These are phyloP conservation scores for Sechiopsis laciniata DNA, from an alignment of 306 rosid species.

Conservation along the genomic window DNA sequence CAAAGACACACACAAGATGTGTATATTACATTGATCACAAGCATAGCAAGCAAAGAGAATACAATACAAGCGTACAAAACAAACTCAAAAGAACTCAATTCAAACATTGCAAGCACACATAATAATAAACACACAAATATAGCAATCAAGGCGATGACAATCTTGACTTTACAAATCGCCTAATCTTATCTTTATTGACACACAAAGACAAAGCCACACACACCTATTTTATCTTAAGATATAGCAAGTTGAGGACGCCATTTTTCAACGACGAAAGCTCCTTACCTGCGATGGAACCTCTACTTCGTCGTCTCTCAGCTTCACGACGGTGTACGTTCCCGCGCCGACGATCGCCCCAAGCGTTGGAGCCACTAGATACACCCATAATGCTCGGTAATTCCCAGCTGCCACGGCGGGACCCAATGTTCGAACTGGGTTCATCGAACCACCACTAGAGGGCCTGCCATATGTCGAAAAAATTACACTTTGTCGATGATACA, in stretches of 20 bases:
- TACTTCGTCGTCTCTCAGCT: conserved; percentile 27
- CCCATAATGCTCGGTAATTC: conserved; percentile 59
- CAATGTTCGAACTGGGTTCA: conserved; percentile 95
- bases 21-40: too few species aligned
- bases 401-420: conserved; percentile 94
- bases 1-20: too few species aligned
- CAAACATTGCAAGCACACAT: too few species aligned
- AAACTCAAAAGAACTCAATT: too few species aligned
- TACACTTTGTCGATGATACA: too few species aligned
- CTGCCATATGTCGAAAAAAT: conserved; percentile 26
- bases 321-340: conserved; percentile 51
- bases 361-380: conserved; percentile 74
- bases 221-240: not conserved
- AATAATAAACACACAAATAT: too few species aligned
- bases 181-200: not conserved
- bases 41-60: too few species aligned
- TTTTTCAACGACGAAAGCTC: conserved; percentile 70
- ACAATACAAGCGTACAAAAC: too few species aligned
- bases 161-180: too few species aligned
- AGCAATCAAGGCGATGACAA: too few species aligned
- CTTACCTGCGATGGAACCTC: conserved; percentile 43
- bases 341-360: conserved; percentile 83
- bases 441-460: conserved; percentile 78
- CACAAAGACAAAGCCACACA: not conserved
- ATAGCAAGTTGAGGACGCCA: not conserved